A percentile compares a stretch with the other conserved stretches of the same genome.
phyloP scores from a whole-genome alignment of 2,329 filamentous ascomycete species.

The Verticillium dahliae region DNA sequence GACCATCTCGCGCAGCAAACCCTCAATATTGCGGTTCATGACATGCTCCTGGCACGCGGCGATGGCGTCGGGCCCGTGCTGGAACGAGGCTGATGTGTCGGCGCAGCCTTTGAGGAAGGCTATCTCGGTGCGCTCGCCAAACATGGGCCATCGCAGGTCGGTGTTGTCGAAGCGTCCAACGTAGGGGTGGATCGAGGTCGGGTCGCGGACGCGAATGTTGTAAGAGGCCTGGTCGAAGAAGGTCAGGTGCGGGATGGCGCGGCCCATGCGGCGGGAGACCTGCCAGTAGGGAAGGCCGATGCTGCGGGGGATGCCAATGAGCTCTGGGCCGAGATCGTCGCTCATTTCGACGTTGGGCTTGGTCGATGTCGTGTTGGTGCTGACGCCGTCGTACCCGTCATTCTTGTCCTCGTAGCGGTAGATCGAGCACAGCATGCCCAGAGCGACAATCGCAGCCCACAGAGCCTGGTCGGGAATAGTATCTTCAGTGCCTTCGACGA shows the following conservation, averaged over 20 bases:
- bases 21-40: conserved; percentile 45
- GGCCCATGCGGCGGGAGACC: conserved; percentile 42
- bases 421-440: conserved; percentile 47
- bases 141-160: conserved; percentile 47
- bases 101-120: conserved; percentile 44
- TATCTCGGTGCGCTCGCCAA: conserved; percentile 43
- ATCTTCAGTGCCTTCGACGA: conserved; percentile 41
- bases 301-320: conserved; percentile 38
- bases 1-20: conserved; percentile 42
- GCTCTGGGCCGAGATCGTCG: conserved; percentile 43
- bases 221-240: conserved; percentile 48
- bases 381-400: conserved; percentile 44
- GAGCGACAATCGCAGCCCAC: conserved; percentile 44
- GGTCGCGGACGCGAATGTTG: conserved; percentile 42
- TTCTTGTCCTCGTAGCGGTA: conserved; percentile 46
- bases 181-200: conserved; percentile 41
- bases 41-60: conserved; percentile 47
- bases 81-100: conserved; percentile 40
- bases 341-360: conserved; percentile 34
- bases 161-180: conserved; percentile 45
- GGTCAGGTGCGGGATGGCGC: conserved; percentile 44
- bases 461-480: conserved; percentile 43
- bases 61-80: conserved; percentile 43
- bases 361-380: conserved; percentile 21
- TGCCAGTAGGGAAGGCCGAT: conserved; percentile 45